Conservation (phyloP, 257 asterid species). For the Sherardia arvensis region DNA sequence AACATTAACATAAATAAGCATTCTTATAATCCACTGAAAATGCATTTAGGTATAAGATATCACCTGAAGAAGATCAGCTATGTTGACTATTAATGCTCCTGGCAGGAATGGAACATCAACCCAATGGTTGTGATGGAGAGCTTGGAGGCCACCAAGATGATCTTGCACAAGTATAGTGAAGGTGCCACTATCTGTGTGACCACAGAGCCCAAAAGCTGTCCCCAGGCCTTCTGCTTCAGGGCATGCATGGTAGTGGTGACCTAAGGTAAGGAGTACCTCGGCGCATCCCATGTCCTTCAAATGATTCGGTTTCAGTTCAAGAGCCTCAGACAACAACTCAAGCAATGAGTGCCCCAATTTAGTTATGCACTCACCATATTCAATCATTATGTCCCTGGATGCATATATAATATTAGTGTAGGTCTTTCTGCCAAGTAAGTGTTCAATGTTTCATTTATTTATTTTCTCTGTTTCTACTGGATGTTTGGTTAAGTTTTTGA, state of each 20-base stretch:
- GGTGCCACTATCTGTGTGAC: slow-evolving; percentile 56
- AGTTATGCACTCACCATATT: neutral
- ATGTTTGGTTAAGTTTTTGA: no score
- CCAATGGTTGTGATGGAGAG: slow-evolving; percentile 40
- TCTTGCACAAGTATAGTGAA: slow-evolving; percentile 57
- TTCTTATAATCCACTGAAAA: no score
- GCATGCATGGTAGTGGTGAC: slow-evolving; percentile 66
- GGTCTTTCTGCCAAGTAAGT: no score
- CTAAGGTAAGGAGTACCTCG: slow-evolving; percentile 20
- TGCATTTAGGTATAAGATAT: neutral
- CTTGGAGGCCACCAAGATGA: slow-evolving; percentile 61
- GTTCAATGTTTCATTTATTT: no score
- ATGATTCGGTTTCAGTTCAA: slow-evolving; percentile 39
- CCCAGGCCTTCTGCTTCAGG: slow-evolving; percentile 75
- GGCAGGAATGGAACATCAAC: slow-evolving; percentile 35
- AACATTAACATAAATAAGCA: no score
- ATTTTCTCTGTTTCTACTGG: no score
- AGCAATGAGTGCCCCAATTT: slow-evolving; percentile 35
- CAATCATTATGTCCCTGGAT: neutral
- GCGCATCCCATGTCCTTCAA: slow-evolving; percentile 35
- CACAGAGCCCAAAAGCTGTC: slow-evolving; percentile 47
- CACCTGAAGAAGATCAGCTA: slow-evolving; percentile 81
- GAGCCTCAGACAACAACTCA: slow-evolving; percentile 60
- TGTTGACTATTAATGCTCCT: slow-evolving; percentile 47
- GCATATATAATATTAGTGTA: no score